Evolutionary conservation across 164 flowering plant species (phyloP), one percentile per base, ranked within the genome.

Genomic region (Magnolia officinalis): DNA sequence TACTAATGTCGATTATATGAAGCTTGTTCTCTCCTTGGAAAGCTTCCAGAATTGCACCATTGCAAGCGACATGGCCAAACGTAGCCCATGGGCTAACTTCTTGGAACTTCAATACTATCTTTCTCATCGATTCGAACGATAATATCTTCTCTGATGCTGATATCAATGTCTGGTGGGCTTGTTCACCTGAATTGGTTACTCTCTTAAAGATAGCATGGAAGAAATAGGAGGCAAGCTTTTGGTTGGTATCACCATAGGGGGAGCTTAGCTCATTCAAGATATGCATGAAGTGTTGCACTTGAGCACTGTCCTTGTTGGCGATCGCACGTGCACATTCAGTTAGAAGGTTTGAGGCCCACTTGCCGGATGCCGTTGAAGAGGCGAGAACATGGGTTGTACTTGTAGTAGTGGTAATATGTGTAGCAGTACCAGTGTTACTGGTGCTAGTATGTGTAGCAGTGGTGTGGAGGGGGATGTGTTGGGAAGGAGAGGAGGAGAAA

Each of bases 81-180:
- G 93, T 96, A 1, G 92, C 85, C 99, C 99, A 96, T 0, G 99
- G 98, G 72, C 99, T 96, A 1, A 91, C 97, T 80, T 96, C 99
- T 76, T 96, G 99, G 63, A 93, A 96, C 80, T 90, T 92, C 50
- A 96, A 73, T 3, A 96, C 81, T 82, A 76, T 88, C 70, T 87
- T 88, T 26, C 98, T 73, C 0, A 95, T 91, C 0, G 97, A 87
- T 31, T 91, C 97, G 81, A 96, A 96, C 0, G 98, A 91, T 77
- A 86, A 84, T 1, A 83, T 86, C 71, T 88, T 91, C 58, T 92
- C 94, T 2, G 94, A 82, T 0, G 96, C 94, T 0, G 91, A 77
- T 0, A 77, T 10, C 37, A 92, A 73, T 0, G 90, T 85, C 2
- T 90, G 85, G 81, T 85, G 84, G 59, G 86, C 80, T 0, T 90